phyloP scores from a whole-genome alignment of 2,329 filamentous ascomycete genomes.

The Sporothrix humicola region DNA sequence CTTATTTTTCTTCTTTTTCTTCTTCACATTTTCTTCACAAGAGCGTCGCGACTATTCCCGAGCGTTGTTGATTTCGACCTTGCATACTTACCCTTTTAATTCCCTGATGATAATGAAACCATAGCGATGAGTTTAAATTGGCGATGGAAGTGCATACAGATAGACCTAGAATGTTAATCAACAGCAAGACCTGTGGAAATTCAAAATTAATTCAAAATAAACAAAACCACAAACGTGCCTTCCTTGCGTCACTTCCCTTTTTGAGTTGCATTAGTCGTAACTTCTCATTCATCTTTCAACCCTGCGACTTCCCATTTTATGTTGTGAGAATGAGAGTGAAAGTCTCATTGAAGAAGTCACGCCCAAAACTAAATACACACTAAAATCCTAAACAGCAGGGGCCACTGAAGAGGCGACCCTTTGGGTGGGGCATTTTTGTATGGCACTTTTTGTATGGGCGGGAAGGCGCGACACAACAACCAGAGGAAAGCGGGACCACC shows the following conservation, averaged over 20 bases:
- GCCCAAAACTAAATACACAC: not conserved
- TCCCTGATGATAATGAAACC: constrained; percentile 22
- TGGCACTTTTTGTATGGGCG: not conserved
- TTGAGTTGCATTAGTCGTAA: not conserved
- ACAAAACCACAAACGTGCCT: not conserved
- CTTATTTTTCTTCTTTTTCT: not conserved
- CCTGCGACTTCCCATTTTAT: not conserved
- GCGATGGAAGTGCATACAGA: not conserved
- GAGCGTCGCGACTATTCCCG: not conserved
- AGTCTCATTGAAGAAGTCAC: not conserved
- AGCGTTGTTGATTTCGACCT: not conserved
- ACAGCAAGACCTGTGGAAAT: constrained; percentile 1
- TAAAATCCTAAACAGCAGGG: not conserved
- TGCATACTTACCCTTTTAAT: not conserved
- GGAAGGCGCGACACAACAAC: constrained; percentile 25
- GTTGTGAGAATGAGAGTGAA: not conserved
- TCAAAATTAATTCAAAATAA: not conserved
- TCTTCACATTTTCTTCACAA: not conserved
- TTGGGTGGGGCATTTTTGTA: constrained; percentile 10
- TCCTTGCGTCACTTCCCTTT: not conserved
- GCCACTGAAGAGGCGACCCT: not conserved
- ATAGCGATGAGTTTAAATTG: constrained; percentile 5
- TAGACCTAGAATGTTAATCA: not conserved
- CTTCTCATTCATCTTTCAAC: not conserved
- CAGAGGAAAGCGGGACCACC: constrained; percentile 29